A percentile compares a stretch with the other conserved stretches of the same genome.
Evolutionary conservation across 2,329 filamentous ascomycete species (phyloP).

Genomic region (Pseudocercospora macadamiae): DNA sequence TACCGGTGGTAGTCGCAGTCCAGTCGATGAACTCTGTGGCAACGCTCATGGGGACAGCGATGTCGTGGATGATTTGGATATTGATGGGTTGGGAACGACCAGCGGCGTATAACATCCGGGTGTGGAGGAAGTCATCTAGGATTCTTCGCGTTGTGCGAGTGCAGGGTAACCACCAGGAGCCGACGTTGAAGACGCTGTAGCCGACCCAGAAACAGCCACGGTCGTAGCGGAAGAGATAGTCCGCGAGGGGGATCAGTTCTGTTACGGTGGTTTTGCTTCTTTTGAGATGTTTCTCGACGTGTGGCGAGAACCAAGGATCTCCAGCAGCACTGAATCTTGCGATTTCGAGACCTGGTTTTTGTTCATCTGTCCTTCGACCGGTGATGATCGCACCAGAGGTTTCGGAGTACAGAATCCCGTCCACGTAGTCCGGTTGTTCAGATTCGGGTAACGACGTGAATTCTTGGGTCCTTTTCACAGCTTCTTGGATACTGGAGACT

Average conservation of each 20-base stretch:
- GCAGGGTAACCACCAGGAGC: slow-evolving; percentile 54
- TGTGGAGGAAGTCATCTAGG: slow-evolving; percentile 63
- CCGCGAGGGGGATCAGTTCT: slow-evolving; percentile 48
- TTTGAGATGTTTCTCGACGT: slow-evolving; percentile 50
- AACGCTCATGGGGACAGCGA: slow-evolving; percentile 58
- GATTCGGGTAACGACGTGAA: slow-evolving; percentile 34
- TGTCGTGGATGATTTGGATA: slow-evolving; percentile 64
- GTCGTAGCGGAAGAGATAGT: slow-evolving; percentile 65
- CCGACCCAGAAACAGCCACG: slow-evolving; percentile 67
- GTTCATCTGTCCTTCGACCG: slow-evolving; percentile 1
- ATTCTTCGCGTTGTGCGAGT: slow-evolving; percentile 58
- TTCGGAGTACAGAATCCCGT: slow-evolving; percentile 53
- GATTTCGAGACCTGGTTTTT: not conserved
- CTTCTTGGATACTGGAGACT: slow-evolving; percentile 42
- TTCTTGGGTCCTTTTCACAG: slow-evolving; percentile 43
- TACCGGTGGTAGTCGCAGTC: slow-evolving; percentile 48
- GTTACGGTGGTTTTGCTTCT: not conserved
- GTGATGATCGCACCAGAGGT: not conserved
- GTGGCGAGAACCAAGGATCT: slow-evolving; percentile 76
- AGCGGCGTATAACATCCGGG: slow-evolving; percentile 63
- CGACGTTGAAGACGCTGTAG: slow-evolving; percentile 60
- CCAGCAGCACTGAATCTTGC: slow-evolving; percentile 57
- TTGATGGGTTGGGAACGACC: slow-evolving; percentile 60
- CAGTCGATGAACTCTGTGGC: slow-evolving; percentile 57
- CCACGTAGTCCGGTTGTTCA: slow-evolving; percentile 62